These are phyloP conservation scores for Verticillium longisporum DNA, from an alignment of 2,329 filamentous ascomycete genomes.

Conservation along the genomic window DNA sequence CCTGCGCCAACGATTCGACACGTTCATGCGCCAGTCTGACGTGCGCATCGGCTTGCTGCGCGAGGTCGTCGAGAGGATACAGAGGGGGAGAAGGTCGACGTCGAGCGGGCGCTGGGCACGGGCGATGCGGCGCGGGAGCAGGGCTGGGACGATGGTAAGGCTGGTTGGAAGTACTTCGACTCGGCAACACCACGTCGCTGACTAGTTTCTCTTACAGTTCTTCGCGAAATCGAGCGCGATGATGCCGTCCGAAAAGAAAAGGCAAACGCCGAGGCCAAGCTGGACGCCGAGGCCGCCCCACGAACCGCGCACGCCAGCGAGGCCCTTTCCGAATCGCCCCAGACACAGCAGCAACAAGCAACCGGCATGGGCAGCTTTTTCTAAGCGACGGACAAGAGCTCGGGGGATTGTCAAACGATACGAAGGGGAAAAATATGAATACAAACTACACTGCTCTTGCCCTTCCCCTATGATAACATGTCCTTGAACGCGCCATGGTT, in stretches of 20 bases:
- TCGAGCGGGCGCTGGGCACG: conserved; percentile 73
- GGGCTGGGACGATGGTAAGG: conserved; percentile 80
- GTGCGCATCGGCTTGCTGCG: conserved; percentile 68
- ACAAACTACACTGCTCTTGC: background rate
- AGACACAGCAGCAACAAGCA: conserved; percentile 13
- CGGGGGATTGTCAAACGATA: too few species aligned
- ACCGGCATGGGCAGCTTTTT: conserved; percentile 41
- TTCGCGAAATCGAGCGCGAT: conserved; percentile 61
- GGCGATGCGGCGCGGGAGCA: conserved; percentile 68
- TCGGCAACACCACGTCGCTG: too few species aligned
- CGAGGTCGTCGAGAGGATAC: conserved; percentile 67
- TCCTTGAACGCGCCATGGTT: conserved; percentile 44
- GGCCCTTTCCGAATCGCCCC: conserved; percentile 16
- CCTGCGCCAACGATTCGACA: conserved; percentile 66
- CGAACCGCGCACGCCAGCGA: conserved; percentile 14
- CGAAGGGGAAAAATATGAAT: too few species aligned
- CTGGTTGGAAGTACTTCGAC: background rate
- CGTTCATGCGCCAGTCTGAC: conserved; percentile 70
- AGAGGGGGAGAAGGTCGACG: conserved; percentile 73
- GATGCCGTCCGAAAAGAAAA: conserved; percentile 41
- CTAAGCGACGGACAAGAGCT: conserved; percentile 21
- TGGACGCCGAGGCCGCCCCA: conserved; percentile 1
- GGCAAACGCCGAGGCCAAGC: conserved; percentile 10
- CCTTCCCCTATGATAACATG: conserved; percentile 43
- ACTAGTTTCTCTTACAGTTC: conserved; percentile 33